These are phyloP conservation scores for Calocybe gangraenosa DNA, from an alignment of 768 basidiomycete species.

Conservation along the genomic window DNA sequence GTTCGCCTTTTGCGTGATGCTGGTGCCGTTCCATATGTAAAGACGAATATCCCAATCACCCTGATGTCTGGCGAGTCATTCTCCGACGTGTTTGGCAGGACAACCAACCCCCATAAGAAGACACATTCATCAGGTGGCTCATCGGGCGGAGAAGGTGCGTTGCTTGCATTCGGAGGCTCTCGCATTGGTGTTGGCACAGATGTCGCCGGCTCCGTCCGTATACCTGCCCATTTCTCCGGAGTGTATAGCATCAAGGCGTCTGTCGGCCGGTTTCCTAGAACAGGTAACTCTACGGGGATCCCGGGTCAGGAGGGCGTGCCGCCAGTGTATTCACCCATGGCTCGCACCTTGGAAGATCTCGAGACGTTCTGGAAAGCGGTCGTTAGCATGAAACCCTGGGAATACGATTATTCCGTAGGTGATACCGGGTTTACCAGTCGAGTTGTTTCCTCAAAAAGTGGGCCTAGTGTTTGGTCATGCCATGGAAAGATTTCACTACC, in stretches of 20 bases:
- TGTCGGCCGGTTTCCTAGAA: slow-evolving; percentile 41
- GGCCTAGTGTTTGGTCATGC: slow-evolving; percentile 33
- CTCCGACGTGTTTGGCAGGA: slow-evolving; percentile 56
- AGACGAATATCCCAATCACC: slow-evolving; percentile 61
- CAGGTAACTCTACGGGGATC: slow-evolving; percentile 39
- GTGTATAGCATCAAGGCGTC: slow-evolving; percentile 55
- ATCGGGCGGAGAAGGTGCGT: slow-evolving; percentile 62
- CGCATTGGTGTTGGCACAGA: slow-evolving; percentile 66
- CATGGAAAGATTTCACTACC: slow-evolving; percentile 31
- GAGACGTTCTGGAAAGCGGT: slow-evolving; percentile 62
- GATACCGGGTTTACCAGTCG: too few relatives aligned
- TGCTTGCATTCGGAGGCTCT: slow-evolving; percentile 57
- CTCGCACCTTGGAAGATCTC: slow-evolving; percentile 54
- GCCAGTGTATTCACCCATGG: slow-evolving; percentile 56
- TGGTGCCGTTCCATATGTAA: slow-evolving; percentile 63
- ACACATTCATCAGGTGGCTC: slow-evolving; percentile 61
- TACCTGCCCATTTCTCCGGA: slow-evolving; percentile 64
- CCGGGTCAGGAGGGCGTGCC: slow-evolving; percentile 60
- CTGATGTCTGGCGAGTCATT: slow-evolving; percentile 55
- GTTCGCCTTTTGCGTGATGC: slow-evolving; percentile 53
- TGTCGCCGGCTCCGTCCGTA: slow-evolving; percentile 64
- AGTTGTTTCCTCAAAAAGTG: too few relatives aligned
- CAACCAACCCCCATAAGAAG: slow-evolving; percentile 57
- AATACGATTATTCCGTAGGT: slow-evolving; percentile 49
- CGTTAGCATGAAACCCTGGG: slow-evolving; percentile 59